Evolutionary conservation across 495 filamentous ascomycete genomes (phyloP).

Genomic region (Lasiosphaeris hirsuta): DNA sequence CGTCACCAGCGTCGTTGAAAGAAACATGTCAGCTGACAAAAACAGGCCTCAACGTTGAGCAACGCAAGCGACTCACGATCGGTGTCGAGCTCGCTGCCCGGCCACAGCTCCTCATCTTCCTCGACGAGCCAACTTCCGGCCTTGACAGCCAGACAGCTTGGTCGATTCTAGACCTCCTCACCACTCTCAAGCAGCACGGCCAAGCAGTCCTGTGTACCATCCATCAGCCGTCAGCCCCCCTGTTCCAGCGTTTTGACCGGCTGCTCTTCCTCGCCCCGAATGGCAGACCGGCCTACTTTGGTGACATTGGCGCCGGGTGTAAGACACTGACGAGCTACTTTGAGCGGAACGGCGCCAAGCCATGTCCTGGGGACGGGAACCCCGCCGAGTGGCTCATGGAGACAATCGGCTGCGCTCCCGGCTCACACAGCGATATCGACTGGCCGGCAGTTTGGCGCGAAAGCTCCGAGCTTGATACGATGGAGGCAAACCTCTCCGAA

Average conservation of each 20-base stretch:
- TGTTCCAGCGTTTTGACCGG: slow-evolving; percentile 70
- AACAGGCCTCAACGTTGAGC: slow-evolving; percentile 36
- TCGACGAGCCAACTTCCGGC: slow-evolving; percentile 75
- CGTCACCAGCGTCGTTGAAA: not conserved
- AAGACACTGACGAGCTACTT: slow-evolving; percentile 32
- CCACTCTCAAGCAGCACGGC: slow-evolving; percentile 71
- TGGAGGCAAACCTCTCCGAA: slow-evolving; percentile 10
- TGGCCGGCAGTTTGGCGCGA: slow-evolving; percentile 6
- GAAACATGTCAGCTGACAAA: not conserved
- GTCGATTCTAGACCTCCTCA: slow-evolving; percentile 72
- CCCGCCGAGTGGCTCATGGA: slow-evolving; percentile 68
- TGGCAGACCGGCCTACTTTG: slow-evolving; percentile 63
- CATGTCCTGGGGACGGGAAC: slow-evolving; percentile 60
- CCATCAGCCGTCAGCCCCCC: slow-evolving; percentile 65
- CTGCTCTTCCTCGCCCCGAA: slow-evolving; percentile 57
- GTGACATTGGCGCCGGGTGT: slow-evolving; percentile 43
- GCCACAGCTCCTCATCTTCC: slow-evolving; percentile 65
- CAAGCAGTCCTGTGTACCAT: slow-evolving; percentile 70
- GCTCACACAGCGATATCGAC: slow-evolving; percentile 4
- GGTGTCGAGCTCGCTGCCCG: slow-evolving; percentile 85
- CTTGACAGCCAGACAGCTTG: slow-evolving; percentile 78
- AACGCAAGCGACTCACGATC: slow-evolving; percentile 68
- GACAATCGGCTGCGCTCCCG: slow-evolving; percentile 3
- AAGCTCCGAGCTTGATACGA: slow-evolving; percentile 36
- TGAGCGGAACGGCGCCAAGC: slow-evolving; percentile 65